Conservation (phyloP, 768 basidiomycete genomes). For the Trametes cingulata region DNA sequence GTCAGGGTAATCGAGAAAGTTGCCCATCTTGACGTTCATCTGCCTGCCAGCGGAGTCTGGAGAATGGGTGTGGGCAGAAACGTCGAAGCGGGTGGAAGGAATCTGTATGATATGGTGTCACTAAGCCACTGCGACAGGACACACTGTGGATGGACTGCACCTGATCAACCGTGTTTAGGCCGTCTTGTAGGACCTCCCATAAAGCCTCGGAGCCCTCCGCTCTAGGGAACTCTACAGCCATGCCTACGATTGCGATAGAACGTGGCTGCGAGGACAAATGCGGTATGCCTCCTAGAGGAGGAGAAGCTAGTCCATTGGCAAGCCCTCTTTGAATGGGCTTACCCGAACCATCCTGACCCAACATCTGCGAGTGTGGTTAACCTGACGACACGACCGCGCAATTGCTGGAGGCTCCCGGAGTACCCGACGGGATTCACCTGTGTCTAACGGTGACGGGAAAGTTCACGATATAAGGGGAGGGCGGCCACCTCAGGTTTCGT, state of each 20-base stretch:
- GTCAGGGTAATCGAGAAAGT: conserved; percentile 59
- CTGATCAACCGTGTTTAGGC: conserved; percentile 56
- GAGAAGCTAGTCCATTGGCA: no score
- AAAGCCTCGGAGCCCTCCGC: conserved; percentile 48
- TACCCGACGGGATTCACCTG: no score
- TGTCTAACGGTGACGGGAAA: no score
- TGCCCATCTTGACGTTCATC: conserved; percentile 57
- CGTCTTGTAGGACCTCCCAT: conserved; percentile 61
- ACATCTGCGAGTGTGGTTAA: no score
- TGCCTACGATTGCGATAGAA: conserved; percentile 57
- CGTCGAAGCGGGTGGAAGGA: conserved; percentile 57
- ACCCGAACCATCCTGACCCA: no score
- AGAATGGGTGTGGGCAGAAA: conserved; percentile 39
- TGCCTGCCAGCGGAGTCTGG: conserved; percentile 37
- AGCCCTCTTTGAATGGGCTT: no score
- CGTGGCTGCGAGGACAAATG: conserved; percentile 28
- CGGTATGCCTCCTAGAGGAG: conserved; percentile 10
- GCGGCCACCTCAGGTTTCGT: no score
- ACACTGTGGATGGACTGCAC: conserved; percentile 35
- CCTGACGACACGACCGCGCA: no score
- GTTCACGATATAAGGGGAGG: no score
- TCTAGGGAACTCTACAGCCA: conserved; percentile 61
- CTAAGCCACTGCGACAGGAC: background rate
- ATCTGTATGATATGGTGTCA: conserved; percentile 43
- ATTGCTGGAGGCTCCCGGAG: no score